Base-by-base conservation (phyloP, 2,329 filamentous ascomycete species). In the Microascus cirrosus region DNA sequence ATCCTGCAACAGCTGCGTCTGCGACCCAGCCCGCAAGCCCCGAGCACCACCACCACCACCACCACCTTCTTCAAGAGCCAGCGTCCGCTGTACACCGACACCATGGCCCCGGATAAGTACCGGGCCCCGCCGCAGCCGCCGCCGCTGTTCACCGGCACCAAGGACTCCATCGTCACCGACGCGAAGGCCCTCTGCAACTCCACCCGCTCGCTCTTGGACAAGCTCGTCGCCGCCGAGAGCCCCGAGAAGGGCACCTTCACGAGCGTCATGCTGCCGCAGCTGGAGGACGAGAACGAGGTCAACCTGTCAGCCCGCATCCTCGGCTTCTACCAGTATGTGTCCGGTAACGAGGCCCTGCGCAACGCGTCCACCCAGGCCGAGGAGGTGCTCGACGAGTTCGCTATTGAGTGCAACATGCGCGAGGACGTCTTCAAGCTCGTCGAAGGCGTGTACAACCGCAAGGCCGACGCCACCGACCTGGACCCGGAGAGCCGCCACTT, bases 311-410 rank as follows among this genome's bases (percentile, higher is more conserved):
- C 77, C 54, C 78, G 84, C 60, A 91, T 91, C 62, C 73, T 92
- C 57, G 84, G 84, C 62, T 92, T 94, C 73, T 93, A 92, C 70
- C 86, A 91, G 67, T 85, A 89, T 62, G 87, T 93, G 3, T 90
- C 86, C 20, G 80, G 79, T 0, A 78, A 90, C 65, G 78, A 80
- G 61, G 79, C 77, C 57, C 76, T 94, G 53, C 82, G 89, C 39
- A 84, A 90, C 72, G 87, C 88, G 15, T 90, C 86, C 2, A 87
- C 84, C 61, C 83, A 91, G 67, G 86, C 89, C 0, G 85, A 90
- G 68, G 85, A 86, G 71, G 74, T 90, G 61, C 81, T 90, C 74
- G 83, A 89, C 65, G 86, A 92, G 63, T 91, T 90, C 66, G 73
- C 77, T 58, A 92, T 93, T 63, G 89, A 94, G 72, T 82, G 84